Conservation (phyloP, 1,139 yeast species). For the Citeromyces siamensis region DNA sequence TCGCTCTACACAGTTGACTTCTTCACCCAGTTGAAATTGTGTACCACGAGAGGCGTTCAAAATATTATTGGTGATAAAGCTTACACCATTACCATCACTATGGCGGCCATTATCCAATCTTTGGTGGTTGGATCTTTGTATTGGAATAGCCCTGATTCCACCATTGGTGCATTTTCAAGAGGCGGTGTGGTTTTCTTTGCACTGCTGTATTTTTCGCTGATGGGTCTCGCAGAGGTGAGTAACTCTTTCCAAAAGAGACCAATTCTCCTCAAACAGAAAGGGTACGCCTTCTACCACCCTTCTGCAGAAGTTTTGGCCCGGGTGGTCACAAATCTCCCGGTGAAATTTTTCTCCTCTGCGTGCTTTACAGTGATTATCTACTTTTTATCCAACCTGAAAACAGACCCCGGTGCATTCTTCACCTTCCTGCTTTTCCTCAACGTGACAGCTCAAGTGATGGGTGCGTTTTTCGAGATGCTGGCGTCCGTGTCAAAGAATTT, state of each 20-base stretch:
- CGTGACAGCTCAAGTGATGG: slow-evolving; percentile 26
- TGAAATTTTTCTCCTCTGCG: slow-evolving; percentile 30
- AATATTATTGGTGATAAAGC: slow-evolving; percentile 37
- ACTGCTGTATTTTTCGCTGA: slow-evolving; percentile 37
- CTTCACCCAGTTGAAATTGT: slow-evolving; percentile 31
- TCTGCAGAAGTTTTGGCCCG: slow-evolving; percentile 44
- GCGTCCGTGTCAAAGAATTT: slow-evolving; percentile 33
- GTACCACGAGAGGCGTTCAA: slow-evolving; percentile 35
- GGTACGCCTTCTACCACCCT: slow-evolving; percentile 44
- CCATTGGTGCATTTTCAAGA: slow-evolving; percentile 42
- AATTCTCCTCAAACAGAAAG: slow-evolving; percentile 41
- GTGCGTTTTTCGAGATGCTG: slow-evolving; percentile 33
- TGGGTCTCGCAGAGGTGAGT: slow-evolving; percentile 42
- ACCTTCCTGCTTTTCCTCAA: slow-evolving; percentile 32
- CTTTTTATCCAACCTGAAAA: slow-evolving; percentile 36
- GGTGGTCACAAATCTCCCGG: slow-evolving; percentile 33
- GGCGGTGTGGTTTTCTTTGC: slow-evolving; percentile 46
- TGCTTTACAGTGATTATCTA: slow-evolving; percentile 32
- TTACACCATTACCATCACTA: slow-evolving; percentile 30
- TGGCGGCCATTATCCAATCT: slow-evolving; percentile 36
- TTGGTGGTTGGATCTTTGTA: slow-evolving; percentile 40
- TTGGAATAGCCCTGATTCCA: slow-evolving; percentile 28
- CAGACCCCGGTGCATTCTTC: slow-evolving; percentile 44
- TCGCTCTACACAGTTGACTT: slow-evolving; percentile 35
- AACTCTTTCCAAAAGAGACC: slow-evolving; percentile 36